These are phyloP conservation scores for Cercospora sojina DNA, from an alignment of 2,329 filamentous ascomycete genomes.

Conservation along the genomic window DNA sequence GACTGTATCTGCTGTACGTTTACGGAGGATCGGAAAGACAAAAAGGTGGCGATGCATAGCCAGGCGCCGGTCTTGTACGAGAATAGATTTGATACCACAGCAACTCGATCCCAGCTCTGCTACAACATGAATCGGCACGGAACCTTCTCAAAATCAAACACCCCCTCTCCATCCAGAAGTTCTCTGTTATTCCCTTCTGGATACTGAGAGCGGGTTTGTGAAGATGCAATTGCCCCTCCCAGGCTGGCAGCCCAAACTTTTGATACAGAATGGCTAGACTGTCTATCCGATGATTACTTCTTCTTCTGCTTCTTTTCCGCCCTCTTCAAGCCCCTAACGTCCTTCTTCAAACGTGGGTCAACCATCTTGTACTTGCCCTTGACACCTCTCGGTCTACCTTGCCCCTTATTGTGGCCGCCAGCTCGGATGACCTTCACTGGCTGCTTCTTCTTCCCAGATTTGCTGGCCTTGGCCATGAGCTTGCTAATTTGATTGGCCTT, in stretches of 20 bases:
- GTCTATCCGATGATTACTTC: conserved; percentile 14
- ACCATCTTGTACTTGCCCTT: conserved; percentile 99
- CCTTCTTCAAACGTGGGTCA: conserved; percentile 93
- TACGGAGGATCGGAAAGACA: conserved; percentile 9
- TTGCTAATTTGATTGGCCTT: conserved; percentile 83
- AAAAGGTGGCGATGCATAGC: conserved; percentile 20
- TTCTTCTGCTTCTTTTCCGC: conserved; percentile 61
- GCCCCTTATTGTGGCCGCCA: conserved; percentile 76
- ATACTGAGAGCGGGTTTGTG: not conserved
- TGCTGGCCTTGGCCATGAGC: conserved; percentile 75
- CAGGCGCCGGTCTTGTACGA: conserved; percentile 20
- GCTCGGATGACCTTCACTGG: conserved; percentile 88
- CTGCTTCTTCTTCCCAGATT: conserved; percentile 67
- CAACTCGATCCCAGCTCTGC: conserved; percentile 26
- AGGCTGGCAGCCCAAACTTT: not conserved
- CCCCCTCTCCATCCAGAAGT: not conserved
- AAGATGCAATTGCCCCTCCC: not conserved
- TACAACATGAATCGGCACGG: not conserved
- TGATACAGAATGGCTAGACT: not conserved
- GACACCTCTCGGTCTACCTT: conserved; percentile 84
- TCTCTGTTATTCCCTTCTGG: not conserved
- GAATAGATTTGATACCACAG: conserved; percentile 26
- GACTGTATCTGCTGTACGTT: conserved; percentile 27
- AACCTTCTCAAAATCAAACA: not conserved
- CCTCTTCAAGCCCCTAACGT: conserved; percentile 83